Percentiles rank a stretch among this genome's conserved stretches.
phyloP scores from a whole-genome alignment of 768 basidiomycete genomes.

The Plicaturopsis crispa region DNA sequence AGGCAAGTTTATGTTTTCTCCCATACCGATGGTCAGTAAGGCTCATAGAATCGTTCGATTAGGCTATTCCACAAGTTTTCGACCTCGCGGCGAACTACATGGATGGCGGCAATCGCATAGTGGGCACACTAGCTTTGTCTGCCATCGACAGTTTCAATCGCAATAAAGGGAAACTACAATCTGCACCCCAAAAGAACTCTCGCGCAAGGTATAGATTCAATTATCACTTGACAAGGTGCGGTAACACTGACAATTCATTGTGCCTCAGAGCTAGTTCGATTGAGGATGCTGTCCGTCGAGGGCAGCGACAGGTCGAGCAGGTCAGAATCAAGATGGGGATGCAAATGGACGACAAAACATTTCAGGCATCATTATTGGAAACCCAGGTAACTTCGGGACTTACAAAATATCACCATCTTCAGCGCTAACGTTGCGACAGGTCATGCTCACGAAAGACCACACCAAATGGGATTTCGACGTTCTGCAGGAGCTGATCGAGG shows the following conservation, averaged over 20 bases:
- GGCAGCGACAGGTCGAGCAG: conserved; percentile 87
- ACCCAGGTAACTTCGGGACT: conserved; percentile 53
- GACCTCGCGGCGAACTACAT: conserved; percentile 74
- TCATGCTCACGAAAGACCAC: conserved; percentile 82
- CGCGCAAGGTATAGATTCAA: conserved; percentile 51
- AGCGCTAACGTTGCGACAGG: conserved; percentile 32
- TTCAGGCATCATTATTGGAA: conserved; percentile 78
- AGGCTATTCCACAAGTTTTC: conserved; percentile 86
- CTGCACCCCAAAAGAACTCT: conserved; percentile 41
- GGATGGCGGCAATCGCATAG: conserved; percentile 69
- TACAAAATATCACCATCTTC: conserved; percentile 2
- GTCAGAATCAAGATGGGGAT: conserved; percentile 83
- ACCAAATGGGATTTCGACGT: conserved; percentile 91
- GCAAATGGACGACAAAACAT: conserved; percentile 93
- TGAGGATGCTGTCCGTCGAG: conserved; percentile 81
- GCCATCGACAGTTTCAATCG: conserved; percentile 92
- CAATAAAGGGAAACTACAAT: conserved; percentile 69
- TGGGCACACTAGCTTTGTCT: conserved; percentile 78
- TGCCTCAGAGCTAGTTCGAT: conserved; percentile 61
- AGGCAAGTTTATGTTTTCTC: conserved; percentile 36
- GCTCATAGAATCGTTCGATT: conserved; percentile 3
- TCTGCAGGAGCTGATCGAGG: conserved; percentile 84
- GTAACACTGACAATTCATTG: neutral
- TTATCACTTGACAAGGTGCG: neutral
- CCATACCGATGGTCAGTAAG: neutral